Conservation (phyloP, 345 rosid genomes). For the Eucalyptus tenuipes region DNA sequence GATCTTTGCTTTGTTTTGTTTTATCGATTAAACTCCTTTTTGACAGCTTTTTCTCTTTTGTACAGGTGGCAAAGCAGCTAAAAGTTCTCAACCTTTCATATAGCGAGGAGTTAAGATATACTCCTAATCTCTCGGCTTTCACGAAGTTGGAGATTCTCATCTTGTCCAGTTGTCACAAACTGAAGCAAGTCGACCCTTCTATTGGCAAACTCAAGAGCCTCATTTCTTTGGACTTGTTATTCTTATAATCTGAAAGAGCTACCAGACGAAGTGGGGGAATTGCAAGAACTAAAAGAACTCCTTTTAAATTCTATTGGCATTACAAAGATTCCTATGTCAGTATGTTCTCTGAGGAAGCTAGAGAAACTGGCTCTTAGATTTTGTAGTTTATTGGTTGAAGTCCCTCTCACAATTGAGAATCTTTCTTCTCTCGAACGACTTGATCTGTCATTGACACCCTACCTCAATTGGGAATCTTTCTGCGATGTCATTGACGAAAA, state of each 20-base stretch:
- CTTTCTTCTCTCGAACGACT: no score
- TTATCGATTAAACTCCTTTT: background rate
- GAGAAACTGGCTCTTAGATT: fast-evolving
- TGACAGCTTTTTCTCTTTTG: background rate
- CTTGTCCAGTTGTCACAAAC: fast-evolving
- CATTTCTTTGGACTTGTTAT: background rate
- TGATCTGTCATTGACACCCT: fast-evolving
- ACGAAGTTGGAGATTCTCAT: background rate
- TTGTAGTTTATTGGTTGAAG: no score
- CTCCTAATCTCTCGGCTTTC: background rate
- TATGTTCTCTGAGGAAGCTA: fast-evolving
- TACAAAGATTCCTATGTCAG: background rate
- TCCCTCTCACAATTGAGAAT: no score
- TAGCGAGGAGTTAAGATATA: fast-evolving
- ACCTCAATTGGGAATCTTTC: no score
- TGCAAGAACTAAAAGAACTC: background rate
- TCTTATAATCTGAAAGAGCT: fast-evolving
- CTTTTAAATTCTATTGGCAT: fast-evolving
- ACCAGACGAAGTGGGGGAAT: background rate
- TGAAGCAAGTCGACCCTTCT: background rate
- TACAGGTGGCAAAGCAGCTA: background rate
- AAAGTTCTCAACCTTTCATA: background rate
- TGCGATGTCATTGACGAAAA: no score
- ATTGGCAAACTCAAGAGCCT: background rate
- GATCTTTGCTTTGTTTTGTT: background rate